Evolutionary conservation across 306 rosid genomes (phyloP).

Genomic region (Quercus ilex): DNA sequence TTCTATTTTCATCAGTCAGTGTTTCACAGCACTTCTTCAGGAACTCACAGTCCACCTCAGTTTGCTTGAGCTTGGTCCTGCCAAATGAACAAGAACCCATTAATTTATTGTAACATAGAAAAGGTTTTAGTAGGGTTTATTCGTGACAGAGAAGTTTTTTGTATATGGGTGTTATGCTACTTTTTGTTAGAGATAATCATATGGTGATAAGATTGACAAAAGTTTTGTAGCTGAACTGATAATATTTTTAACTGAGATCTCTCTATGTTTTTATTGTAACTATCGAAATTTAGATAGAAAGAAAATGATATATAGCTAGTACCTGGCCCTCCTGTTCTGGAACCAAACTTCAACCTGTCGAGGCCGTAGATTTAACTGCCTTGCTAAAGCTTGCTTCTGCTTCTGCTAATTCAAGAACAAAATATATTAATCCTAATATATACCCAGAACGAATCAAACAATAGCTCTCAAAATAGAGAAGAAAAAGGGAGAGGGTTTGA

Average conservation of each 20-base stretch:
- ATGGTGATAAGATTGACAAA: neutral
- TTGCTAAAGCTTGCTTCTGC: conserved; percentile 90
- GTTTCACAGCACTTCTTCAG: conserved; percentile 91
- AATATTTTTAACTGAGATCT: no score
- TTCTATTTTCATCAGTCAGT: conserved; percentile 80
- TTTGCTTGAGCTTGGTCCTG: conserved; percentile 97
- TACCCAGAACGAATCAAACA: neutral
- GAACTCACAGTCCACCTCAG: conserved; percentile 89
- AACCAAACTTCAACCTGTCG: conserved; percentile 99
- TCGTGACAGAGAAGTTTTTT: no score
- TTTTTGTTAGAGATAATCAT: neutral
- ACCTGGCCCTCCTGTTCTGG: conserved; percentile 98
- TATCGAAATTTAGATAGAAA: no score
- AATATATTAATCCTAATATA: neutral
- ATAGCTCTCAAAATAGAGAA: neutral
- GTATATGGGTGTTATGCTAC: neutral
- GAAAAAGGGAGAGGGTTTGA: conserved; percentile 1
- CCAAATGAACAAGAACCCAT: neutral
- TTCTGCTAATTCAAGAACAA: conserved; percentile 46
- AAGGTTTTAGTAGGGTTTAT: no score
- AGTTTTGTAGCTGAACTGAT: no score
- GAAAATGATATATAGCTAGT: neutral
- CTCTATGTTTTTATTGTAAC: no score
- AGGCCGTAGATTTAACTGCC: conserved; percentile 69
- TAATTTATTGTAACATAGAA: neutral